Percentiles rank a stretch among this genome's conserved stretches.
Conservation (phyloP, 2,329 filamentous ascomycete genomes). For the Fusarium pseudograminearum region DNA sequence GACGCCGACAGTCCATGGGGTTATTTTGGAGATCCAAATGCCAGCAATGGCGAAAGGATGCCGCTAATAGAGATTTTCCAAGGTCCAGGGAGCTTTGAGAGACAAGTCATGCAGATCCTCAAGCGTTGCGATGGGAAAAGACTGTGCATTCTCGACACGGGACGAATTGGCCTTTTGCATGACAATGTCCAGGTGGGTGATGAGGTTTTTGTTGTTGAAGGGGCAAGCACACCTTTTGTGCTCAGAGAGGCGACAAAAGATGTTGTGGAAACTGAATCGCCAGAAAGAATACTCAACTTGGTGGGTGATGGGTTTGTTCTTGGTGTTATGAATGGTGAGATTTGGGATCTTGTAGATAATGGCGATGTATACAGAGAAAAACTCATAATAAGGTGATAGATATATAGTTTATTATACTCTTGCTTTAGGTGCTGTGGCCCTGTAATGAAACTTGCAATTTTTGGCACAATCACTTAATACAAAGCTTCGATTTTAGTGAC, state of each 20-base stretch:
- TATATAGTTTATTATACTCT: no score
- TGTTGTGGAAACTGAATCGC: fast-evolving
- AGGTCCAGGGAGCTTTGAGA: neutral
- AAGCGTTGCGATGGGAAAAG: neutral
- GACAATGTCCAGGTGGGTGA: neutral
- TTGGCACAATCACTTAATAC: no score
- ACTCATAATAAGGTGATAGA: neutral
- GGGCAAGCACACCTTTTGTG: neutral
- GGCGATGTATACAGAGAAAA: neutral
- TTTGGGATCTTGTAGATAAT: neutral
- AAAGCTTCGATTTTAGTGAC: neutral
- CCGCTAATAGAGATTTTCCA: neutral
- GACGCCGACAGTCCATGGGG: neutral
- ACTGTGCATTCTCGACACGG: neutral
- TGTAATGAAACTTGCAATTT: no score
- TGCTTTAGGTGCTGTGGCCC: no score
- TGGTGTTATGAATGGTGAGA: neutral
- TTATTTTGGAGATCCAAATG: neutral
- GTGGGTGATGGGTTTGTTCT: neutral
- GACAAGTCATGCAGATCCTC: neutral
- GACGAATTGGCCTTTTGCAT: neutral
- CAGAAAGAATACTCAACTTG: neutral
- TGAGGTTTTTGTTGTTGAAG: neutral
- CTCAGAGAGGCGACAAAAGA: neutral
- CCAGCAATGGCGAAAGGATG: neutral